phyloP scores from a whole-genome alignment of 2,329 filamentous ascomycete species.

The Lachnellula arida region DNA sequence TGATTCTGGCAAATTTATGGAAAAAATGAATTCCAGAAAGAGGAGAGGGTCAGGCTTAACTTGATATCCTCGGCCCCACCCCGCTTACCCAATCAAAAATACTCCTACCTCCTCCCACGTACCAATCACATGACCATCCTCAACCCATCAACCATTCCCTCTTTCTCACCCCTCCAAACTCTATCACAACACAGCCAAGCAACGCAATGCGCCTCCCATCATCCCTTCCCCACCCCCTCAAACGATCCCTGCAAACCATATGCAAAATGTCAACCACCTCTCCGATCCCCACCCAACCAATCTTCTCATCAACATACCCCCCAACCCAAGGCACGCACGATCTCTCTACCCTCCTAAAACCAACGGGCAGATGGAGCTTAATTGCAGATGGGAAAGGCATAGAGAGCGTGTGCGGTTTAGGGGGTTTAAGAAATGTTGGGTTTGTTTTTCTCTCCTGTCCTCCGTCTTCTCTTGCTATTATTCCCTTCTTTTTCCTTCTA shows the following conservation, averaged over 20 bases:
- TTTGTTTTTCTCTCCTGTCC: constrained; percentile 33
- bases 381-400: constrained; percentile 48
- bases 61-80: no score
- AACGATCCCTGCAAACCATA: neutral
- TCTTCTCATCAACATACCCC: constrained; percentile 19
- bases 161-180: no score
- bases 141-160: no score
- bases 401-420: constrained; percentile 58
- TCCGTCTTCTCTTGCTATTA: constrained; percentile 1
- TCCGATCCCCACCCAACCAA: neutral
- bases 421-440: constrained; percentile 62
- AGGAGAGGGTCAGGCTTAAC: no score
- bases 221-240: no score
- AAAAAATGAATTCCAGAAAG: no score
- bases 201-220: no score
- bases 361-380: constrained; percentile 45
- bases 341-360: constrained; percentile 15
- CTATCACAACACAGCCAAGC: no score
- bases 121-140: no score
- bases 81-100: no score
- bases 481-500: neutral
- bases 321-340: constrained; percentile 9
- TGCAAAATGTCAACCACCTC: neutral
- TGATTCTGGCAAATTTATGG: no score
- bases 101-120: no score